These are phyloP conservation scores for Hemerocallis citrina DNA, from an alignment of 106 monocot species.

Conservation along the genomic window DNA sequence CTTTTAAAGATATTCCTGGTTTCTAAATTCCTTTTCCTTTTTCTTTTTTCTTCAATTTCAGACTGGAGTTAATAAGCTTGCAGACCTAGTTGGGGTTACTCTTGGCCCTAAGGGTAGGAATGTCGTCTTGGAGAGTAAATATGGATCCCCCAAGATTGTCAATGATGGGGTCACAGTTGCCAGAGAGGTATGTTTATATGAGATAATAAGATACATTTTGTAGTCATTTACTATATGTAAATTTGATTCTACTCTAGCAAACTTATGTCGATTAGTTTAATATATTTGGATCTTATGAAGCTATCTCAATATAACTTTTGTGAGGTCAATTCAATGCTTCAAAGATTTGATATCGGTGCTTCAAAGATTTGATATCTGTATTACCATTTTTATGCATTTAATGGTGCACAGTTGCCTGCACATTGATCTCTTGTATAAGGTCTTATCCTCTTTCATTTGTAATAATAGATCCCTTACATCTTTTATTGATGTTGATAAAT, in stretches of 20 bases:
- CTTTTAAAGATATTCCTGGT: background rate
- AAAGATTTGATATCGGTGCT: background rate
- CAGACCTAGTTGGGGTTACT: slow-evolving; percentile 95
- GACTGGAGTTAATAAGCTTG: slow-evolving; percentile 93
- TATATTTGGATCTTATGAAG: background rate
- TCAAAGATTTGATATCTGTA: background rate
- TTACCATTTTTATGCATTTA: background rate
- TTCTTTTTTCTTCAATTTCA: slow-evolving; percentile 18
- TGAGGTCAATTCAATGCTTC: background rate
- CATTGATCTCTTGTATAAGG: too few relatives aligned
- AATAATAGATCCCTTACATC: too few relatives aligned
- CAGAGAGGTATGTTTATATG: slow-evolving; percentile 52
- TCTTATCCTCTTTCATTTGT: too few relatives aligned
- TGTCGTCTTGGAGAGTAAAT: slow-evolving; percentile 98
- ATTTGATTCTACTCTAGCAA: background rate
- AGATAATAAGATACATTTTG: background rate
- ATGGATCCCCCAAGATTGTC: slow-evolving; percentile 93
- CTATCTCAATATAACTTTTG: background rate
- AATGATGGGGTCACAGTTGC: slow-evolving; percentile 99
- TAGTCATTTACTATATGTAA: background rate
- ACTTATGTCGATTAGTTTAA: background rate
- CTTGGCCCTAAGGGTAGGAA: slow-evolving; percentile 98
- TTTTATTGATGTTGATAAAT: background rate
- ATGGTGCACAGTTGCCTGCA: too few relatives aligned
- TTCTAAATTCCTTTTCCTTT: background rate